Conservation (phyloP, 768 basidiomycete species). For the Rhodotorula sphaerocarpa region DNA sequence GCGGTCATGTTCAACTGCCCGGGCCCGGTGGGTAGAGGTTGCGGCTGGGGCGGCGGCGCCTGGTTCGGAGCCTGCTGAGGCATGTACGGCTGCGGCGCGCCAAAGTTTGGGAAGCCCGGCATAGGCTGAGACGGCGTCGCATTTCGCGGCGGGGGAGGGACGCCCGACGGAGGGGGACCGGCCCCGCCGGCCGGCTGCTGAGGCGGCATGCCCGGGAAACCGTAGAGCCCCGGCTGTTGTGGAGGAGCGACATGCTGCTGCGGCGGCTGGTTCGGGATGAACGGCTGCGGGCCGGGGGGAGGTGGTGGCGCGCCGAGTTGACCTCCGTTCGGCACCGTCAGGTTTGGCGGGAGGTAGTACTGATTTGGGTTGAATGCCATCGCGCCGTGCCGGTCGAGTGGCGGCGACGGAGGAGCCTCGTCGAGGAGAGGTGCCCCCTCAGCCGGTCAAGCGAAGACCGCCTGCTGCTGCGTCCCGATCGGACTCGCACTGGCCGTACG, state of each 20-base stretch:
- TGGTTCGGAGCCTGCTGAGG: neutral
- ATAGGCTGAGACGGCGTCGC: too few species aligned
- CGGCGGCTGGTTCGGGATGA: conserved; percentile 17
- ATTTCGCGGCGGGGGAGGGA: too few species aligned
- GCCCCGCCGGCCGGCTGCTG: neutral
- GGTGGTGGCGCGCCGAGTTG: neutral
- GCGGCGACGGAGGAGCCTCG: too few species aligned
- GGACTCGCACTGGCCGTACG: too few species aligned
- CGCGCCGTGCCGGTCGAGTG: neutral
- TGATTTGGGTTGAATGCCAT: conserved; percentile 26
- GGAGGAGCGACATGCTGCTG: conserved; percentile 7
- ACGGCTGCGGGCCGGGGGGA: neutral
- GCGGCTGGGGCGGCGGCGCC: neutral
- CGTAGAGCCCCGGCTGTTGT: conserved; percentile 8
- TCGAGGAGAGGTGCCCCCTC: too few species aligned
- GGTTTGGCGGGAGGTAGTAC: conserved; percentile 6
- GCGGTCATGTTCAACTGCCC: conserved; percentile 20
- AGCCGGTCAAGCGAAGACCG: too few species aligned
- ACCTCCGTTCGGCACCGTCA: neutral
- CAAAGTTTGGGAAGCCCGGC: too few species aligned
- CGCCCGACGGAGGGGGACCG: too few species aligned
- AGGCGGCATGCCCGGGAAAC: neutral
- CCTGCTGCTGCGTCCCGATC: too few species aligned
- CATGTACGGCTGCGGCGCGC: neutral
- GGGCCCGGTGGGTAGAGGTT: neutral